These are phyloP conservation scores for Linum trigynum DNA, from an alignment of 345 rosid genomes.

Conservation along the genomic window DNA sequence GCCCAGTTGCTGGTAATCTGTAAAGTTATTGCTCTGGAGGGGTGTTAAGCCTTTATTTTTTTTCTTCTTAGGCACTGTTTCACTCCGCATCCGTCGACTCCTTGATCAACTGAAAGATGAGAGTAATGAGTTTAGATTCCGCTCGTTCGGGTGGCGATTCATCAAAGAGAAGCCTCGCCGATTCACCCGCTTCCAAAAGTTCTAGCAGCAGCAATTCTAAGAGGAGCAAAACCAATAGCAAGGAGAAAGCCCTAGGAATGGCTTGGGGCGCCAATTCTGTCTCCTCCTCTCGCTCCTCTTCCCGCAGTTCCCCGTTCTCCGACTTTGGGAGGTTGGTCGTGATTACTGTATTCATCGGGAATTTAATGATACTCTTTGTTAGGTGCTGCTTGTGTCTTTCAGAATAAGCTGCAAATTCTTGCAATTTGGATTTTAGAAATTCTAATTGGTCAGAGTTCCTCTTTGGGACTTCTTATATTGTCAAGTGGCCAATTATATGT, in stretches of 20 bases:
- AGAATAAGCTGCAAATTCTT: no score
- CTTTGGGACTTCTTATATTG: no score
- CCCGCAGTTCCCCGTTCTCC: slow-evolving; percentile 61
- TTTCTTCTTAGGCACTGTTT: slow-evolving; percentile 23
- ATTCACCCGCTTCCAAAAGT: slow-evolving; percentile 35
- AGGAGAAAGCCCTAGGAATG: slow-evolving; percentile 86
- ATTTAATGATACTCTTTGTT: not conserved
- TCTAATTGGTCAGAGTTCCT: no score
- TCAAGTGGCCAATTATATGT: not conserved
- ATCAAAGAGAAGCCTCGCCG: slow-evolving; percentile 52
- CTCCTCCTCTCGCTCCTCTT: slow-evolving; percentile 67
- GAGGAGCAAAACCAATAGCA: slow-evolving; percentile 30
- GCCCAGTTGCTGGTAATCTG: no score
- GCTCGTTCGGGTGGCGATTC: slow-evolving; percentile 35
- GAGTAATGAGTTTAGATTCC: slow-evolving; percentile 37
- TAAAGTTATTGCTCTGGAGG: no score
- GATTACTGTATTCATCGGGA: not conserved
- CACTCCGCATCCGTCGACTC: not conserved
- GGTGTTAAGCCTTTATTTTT: no score
- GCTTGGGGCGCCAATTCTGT: slow-evolving; percentile 79
- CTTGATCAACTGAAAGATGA: not conserved
- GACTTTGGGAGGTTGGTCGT: slow-evolving; percentile 59
- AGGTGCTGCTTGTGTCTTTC: not conserved
- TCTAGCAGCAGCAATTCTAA: slow-evolving; percentile 15
- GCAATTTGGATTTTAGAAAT: not conserved